A percentile compares a stretch with the other conserved stretches of the same genome.
These are phyloP conservation scores for Cicer cuneatum DNA, from an alignment of 306 rosid genomes.

Conservation along the genomic window DNA sequence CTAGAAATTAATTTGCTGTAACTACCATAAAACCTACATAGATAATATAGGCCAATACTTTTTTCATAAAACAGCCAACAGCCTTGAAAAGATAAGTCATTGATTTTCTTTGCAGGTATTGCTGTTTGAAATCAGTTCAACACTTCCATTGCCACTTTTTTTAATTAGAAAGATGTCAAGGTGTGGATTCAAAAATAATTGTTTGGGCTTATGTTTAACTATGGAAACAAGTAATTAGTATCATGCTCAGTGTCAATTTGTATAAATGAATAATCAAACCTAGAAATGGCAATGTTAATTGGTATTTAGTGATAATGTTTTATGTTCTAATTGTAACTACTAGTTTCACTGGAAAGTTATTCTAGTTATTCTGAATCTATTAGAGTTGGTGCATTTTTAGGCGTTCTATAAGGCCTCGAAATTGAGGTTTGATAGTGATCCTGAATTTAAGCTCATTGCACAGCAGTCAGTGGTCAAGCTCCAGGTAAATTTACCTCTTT, in stretches of 20 bases:
- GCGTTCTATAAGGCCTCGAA: constrained; percentile 53
- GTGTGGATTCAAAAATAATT: not conserved
- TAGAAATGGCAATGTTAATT: not conserved
- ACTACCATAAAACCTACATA: not conserved
- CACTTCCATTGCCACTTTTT: constrained; percentile 1
- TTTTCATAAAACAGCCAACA: not conserved
- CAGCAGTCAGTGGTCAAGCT: constrained; percentile 86
- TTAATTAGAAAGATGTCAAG: not conserved
- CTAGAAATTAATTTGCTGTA: not conserved
- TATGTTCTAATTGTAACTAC: constrained; percentile 5
- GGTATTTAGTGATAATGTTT: not conserved
- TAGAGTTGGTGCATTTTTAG: constrained; percentile 48
- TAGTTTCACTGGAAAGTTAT: constrained; percentile 13
- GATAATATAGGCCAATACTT: not conserved
- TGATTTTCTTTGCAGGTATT: constrained; percentile 5
- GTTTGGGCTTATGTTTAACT: not conserved
- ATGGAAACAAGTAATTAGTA: not conserved
- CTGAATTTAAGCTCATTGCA: constrained; percentile 78
- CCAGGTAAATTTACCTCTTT: constrained; percentile 57
- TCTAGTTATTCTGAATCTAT: constrained; percentile 39
- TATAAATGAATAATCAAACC: constrained; percentile 25
- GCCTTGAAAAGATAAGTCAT: not conserved
- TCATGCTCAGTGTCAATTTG: not conserved
- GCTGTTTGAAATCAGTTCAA: not conserved
- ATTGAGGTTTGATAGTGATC: constrained; percentile 70